Base-by-base conservation (phyloP, 805 yeast species). In the Saccharomycopsis olivae region DNA sequence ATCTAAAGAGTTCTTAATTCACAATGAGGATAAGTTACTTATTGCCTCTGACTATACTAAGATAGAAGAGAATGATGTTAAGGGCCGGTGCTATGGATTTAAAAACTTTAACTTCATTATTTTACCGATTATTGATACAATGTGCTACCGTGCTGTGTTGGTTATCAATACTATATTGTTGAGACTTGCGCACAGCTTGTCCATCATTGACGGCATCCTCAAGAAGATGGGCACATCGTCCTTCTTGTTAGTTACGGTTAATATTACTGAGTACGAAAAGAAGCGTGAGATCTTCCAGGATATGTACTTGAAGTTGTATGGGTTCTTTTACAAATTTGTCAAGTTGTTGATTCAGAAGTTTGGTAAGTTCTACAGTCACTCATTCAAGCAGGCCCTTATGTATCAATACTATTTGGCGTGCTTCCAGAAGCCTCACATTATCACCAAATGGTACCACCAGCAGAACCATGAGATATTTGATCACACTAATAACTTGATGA, bases 361-460 rank as follows among this genome's bases (percentile, higher is more conserved):
- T 35, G 44, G 39, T 21, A 39, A 35, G 30, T 35, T 43, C 29
- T 43, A 43, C 29, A 16, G 29, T 21, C 47, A 43, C 32, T 32
- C 40, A 8, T 40, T 35, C 34, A 39, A 40, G 21, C 34, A 15
- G n/a, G 29, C 47, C 4, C 18, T 43, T 17, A 23, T 35, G 10
- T 43, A 40, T 29, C 43, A 43, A 20, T 43, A 43, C 30, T 40
- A 40, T 29, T 18, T 43, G 29, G 25, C 36, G 3, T 43, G 47
- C 32, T 40, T 43, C 21, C 39, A 36, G 13, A 31, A 39, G 20
- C 43, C 43, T 3, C n/a, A 27, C 19, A 34, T 24, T 18, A 36
- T 39, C 33, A 40, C 27, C 14, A 20, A 25, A 5, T 43, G 47
- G 47, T 32, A 33, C 17, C 31, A 42, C 20, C 25, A 28, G 15